Evolutionary conservation across 2,329 filamentous ascomycete genomes (phyloP), one percentile per base, ranked within the genome.

Genomic region (Aureobasidium sp.): DNA sequence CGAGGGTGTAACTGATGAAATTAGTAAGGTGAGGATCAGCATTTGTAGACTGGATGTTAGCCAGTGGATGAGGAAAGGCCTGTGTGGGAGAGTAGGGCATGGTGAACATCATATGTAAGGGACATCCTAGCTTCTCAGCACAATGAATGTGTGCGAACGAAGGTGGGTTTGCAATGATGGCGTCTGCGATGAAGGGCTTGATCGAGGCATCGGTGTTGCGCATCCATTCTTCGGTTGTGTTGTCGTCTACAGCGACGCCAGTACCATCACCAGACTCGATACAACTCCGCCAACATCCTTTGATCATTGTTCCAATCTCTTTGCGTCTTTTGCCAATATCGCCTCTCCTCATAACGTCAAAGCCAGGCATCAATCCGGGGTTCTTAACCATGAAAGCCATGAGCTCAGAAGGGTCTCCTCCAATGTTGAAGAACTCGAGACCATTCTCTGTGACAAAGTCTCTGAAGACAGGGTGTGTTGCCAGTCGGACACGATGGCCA

Each of bases 21-120:
- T 95, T 96, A 0, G 89, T 88, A 63, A 90, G 82, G n/a, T 83
- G 84, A 4, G 84, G 80, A 68, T 95, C 90, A 1, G 88, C 87
- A 67, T 91, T 91, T 0, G 87, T 85, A 1, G 84, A 85, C 65
- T 89, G 84, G 62, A 96, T 87, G 66, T 94, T 93, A 0, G 91
- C 91, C 31, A 96, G 79, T 0, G 91, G 91, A 69, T 96, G 91
- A 0, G 90, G 90, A 67, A 96, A 96, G 0, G 88, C 84, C 71
- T 90, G 86, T 0, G 91, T 96, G 0, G 91, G 87, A 0, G 90
- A 90, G 87, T 90, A 96, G 0, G 91, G 91, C 90, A 96, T 96
- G 1, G 91, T 96, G 11, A 57, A 62, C 62, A 63, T 61, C 5
- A 63, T 42, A 2, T 63, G 88, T 11, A 91, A 70, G 0, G 88